These are phyloP conservation scores for Russula vinacea DNA, from an alignment of 768 basidiomycete genomes.

Conservation along the genomic window DNA sequence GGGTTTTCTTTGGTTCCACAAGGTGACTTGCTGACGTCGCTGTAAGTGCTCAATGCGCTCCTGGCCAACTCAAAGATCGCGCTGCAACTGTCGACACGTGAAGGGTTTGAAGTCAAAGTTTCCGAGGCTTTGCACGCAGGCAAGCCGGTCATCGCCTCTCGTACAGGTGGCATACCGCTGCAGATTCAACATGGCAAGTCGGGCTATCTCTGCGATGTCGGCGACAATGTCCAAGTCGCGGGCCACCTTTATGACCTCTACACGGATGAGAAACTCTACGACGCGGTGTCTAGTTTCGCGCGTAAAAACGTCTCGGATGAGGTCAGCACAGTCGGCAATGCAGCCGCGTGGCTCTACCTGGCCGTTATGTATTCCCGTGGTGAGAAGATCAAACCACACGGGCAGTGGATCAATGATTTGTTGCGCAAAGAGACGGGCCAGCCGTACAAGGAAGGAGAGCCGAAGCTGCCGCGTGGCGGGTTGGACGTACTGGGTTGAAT, in stretches of 20 bases:
- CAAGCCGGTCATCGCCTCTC: conserved; percentile 78
- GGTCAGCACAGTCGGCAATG: conserved; percentile 80
- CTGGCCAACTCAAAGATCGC: conserved; percentile 88
- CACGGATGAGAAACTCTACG: conserved; percentile 64
- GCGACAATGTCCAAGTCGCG: conserved; percentile 74
- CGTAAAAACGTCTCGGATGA: conserved; percentile 79
- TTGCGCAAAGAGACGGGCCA: conserved; percentile 73
- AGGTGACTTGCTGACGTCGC: neutral
- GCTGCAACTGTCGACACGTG: conserved; percentile 86
- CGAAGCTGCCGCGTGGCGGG: conserved; percentile 58
- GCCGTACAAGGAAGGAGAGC: conserved; percentile 62
- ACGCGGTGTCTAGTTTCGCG: conserved; percentile 46
- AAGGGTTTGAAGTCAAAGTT: conserved; percentile 97
- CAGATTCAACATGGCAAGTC: conserved; percentile 87
- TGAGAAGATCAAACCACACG: conserved; percentile 72
- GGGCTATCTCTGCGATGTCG: conserved; percentile 77
- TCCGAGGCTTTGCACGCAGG: conserved; percentile 92
- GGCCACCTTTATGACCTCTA: conserved; percentile 71
- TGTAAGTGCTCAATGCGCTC: conserved; percentile 75
- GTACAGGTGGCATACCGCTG: conserved; percentile 91
- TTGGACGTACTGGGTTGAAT: conserved; percentile 22
- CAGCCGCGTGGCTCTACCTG: conserved; percentile 61
- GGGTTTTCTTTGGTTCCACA: conserved; percentile 33
- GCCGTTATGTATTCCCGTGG: conserved; percentile 79
- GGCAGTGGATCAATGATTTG: conserved; percentile 83